A percentile compares a stretch with the other conserved stretches of the same genome.
Evolutionary conservation across 192 early-diverging fungal species (phyloP).

Genomic region (Linnemannia schmuckeri): DNA sequence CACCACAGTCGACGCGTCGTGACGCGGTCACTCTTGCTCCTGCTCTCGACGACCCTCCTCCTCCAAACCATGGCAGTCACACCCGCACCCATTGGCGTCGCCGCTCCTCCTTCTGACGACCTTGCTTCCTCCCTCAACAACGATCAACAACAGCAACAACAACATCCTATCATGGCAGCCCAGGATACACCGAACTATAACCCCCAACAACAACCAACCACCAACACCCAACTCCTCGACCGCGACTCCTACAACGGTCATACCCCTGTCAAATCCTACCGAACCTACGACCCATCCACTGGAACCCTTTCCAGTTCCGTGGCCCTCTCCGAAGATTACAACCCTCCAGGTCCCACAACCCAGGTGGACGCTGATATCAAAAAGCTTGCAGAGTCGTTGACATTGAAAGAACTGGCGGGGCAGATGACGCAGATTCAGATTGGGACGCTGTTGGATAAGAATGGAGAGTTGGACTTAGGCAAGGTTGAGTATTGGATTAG

Average conservation of each 20-base stretch:
- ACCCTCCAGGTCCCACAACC: slow-evolving; percentile 9
- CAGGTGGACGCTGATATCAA: slow-evolving; percentile 65
- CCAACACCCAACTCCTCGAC: slow-evolving; percentile 25
- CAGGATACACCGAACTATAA: slow-evolving; percentile 10
- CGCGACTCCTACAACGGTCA: slow-evolving; percentile 20
- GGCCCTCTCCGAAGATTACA: neutral
- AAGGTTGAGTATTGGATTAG: slow-evolving; percentile 68
- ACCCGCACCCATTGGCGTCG: neutral
- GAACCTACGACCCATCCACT: neutral
- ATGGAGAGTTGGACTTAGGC: slow-evolving; percentile 65
- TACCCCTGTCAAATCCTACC: slow-evolving; percentile 14
- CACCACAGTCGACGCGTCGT: neutral
- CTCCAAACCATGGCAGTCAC: neutral
- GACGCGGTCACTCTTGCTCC: neutral
- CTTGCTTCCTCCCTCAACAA: neutral
- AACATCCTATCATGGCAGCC: neutral
- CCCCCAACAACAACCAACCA: slow-evolving; percentile 31
- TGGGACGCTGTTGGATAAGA: slow-evolving; percentile 64
- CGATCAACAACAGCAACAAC: neutral
- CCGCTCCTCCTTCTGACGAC: neutral
- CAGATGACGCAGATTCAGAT: slow-evolving; percentile 79
- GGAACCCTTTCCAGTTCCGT: neutral
- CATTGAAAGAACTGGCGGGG: slow-evolving; percentile 68
- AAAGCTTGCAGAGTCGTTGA: slow-evolving; percentile 59
- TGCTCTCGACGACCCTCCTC: neutral